Evolutionary conservation across 2,329 filamentous ascomycete species (phyloP), one percentile per base, ranked within the genome.

Genomic region (Neofusicoccum umdonicola): DNA sequence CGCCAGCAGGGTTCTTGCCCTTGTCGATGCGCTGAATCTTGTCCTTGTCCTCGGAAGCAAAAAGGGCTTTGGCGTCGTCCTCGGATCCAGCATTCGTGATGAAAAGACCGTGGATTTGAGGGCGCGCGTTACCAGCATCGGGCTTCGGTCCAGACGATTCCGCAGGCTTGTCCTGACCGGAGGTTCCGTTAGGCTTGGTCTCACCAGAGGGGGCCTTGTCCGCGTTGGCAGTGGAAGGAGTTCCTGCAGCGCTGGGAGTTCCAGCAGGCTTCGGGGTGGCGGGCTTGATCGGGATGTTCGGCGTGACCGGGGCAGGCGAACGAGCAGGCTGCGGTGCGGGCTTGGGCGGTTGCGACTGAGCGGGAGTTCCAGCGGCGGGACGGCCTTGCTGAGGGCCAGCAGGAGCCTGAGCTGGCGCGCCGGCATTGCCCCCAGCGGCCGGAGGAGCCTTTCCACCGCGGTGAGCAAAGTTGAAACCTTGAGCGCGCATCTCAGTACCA

Each of bases 391-490:
- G 74, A 58, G 62, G 34, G 27, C 51, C 62, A 17, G 34, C 44
- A 9, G 62, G 42, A 51, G 69, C 62, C 52, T 65, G 67, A 22
- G 70, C 64, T 68, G 73, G 48, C 68, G 66, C 62, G 65, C 68
- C 45, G 67, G 67, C 69, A 68, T 68, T 69, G 72, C 72, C 60
- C 75, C 72, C 58, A 71, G 70, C 47, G 58, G 72, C 66, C 17
- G 73, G 70, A 35, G 74, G 67, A 31, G 66, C 78, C 83, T 98
- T 98, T 65, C 91, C 89, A 68, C 91, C 92, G 71, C 95, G 90
- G 78, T 99, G 95, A 27, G 95, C 93, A 78, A 99, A 99, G 84
- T 99, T 99, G 86, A 99, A 99, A 47, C 95, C 95, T 75, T 99
- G 95, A 22, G 95, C 95, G 68, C 93, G 89, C 95, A 99, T 99